Base-by-base conservation (phyloP, 2,329 filamentous ascomycete genomes). In the Colletotrichum echinochloae region DNA sequence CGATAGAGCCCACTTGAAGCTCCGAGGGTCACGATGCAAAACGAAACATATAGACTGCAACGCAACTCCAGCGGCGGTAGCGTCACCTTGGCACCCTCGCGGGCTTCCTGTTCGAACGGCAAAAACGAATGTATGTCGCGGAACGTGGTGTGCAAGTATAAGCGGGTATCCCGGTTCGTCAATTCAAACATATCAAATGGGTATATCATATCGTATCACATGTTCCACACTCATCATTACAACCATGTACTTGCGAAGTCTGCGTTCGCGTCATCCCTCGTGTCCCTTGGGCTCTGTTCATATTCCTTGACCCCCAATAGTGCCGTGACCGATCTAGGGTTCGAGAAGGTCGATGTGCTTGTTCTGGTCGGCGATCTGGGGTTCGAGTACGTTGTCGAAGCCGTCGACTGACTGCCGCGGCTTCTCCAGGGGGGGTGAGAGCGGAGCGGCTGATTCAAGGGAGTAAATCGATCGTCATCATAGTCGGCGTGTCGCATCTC, bases 391-490 rank as follows among this genome's bases (percentile, higher is more conserved):
- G 49, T 33, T 2, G 9, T 28, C 3, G 63, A 30, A 11, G 16
- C 49, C 1, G 26, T 59, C n/a, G 18, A 48, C 7, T 48, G 16
- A 2, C 52, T 30, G 3, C 26, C 52, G 18, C 66, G 57, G 11
- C 14, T 37, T 30, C n/a, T 46, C 52, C 52, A 65, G 18, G 52
- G 52, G 2, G 60, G 66, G 2, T 64, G 51, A 6, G 51, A 68
- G 4, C 16, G 23, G 1, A 64, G 44, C 5, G 60, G 60, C 26
- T 68, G 44, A 11, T 44, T 37, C 1, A 54, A 4, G 6, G 66
- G 52, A 3, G 66, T 18, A 0, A 59, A 35, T 18, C 60, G 60
- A 7, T 68, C 51, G 51, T 48, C 57, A 6, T 61, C n/a, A 2
- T 61, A 35, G n/a, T 64, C 52, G 11, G 52, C 5, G 11, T 54